Conservation (phyloP, 176 grass and related monocot genomes). For the Triticum monococcum region DNA sequence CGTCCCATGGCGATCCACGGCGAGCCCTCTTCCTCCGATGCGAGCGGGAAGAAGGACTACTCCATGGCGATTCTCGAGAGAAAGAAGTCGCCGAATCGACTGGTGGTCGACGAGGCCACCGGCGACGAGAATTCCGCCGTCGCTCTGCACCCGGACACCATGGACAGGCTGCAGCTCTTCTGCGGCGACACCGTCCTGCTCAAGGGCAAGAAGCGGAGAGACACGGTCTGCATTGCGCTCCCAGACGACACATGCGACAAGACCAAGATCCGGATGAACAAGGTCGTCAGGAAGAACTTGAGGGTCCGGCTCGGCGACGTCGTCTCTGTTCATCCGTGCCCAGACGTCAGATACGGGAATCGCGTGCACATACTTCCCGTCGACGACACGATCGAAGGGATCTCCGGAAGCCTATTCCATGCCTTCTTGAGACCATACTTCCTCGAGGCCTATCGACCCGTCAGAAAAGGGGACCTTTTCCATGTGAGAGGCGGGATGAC, state of each 20-base stretch:
- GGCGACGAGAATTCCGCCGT: conserved; percentile 79
- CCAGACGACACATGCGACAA: conserved; percentile 73
- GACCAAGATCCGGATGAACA: conserved; percentile 83
- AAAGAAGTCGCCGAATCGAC: conserved; percentile 66
- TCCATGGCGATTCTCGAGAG: conserved; percentile 71
- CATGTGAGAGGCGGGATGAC: no score
- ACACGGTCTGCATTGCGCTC: conserved; percentile 69
- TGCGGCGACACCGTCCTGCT: conserved; percentile 67
- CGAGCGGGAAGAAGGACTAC: conserved; percentile 64
- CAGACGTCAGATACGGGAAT: conserved; percentile 78
- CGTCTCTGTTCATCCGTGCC: conserved; percentile 82
- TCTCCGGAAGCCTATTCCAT: conserved; percentile 69
- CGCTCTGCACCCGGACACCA: conserved; percentile 61
- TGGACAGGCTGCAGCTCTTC: conserved; percentile 83
- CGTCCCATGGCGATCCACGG: not conserved
- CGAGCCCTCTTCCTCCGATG: not conserved
- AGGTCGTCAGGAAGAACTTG: conserved; percentile 71
- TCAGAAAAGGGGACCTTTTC: no score
- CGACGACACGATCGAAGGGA: conserved; percentile 76
- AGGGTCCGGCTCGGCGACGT: conserved; percentile 73
- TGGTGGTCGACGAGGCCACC: conserved; percentile 74
- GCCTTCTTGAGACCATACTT: conserved; percentile 52
- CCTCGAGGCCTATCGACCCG: conserved; percentile 35
- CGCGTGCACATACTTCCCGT: conserved; percentile 76
- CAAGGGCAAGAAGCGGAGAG: conserved; percentile 85